Evolutionary conservation across 208 protist species (phyloP), one percentile per base, ranked within the genome.

Genomic region (Crithidia expoeki): DNA sequence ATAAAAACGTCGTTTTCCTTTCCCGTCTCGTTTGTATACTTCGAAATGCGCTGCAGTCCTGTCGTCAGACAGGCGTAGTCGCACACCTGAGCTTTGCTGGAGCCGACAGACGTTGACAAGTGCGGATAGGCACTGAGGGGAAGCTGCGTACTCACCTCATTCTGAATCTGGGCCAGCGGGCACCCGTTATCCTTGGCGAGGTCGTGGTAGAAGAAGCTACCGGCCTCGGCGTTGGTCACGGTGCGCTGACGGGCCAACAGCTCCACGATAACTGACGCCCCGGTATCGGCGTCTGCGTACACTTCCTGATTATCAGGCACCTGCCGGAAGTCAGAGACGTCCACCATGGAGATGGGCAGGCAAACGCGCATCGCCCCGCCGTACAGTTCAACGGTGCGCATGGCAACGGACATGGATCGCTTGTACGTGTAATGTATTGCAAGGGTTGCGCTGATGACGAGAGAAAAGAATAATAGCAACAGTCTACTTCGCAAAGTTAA

Each of bases 241-340:
- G 62, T 33, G 12, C 44, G 36, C 51, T 91, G 69, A 5, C 85
- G 81, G n/a, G 71, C 50, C 10, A 95, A 72, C 5, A 95, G 77
- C 67, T 95, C 90, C 16, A 93, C 71, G 25, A 93, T 90, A 42
- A 95, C 25, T 17, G 78, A 83, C 9, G 79, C 77, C 17, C 86
- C 85, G 7, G 83, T 92, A 58, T 62, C 62, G 2, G 70, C 64
- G 63, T 95, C 79, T 0, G 58, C 55, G 73, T 86, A 90, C 57
- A 95, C 86, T 52, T 95, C 86, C 55, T 93, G 87, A 38, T 88
- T 80, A 73, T 95, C 90, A 2, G 90, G 90, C 42, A 95, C 83
- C 49, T 90, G 85, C 4, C 86, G 80, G 23, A 89, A 82, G 42
- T 79, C 68, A n/a, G 85, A 92, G 33, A 89, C 81, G 64, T 95